A percentile compares a stretch with the other conserved stretches of the same genome.
These are phyloP conservation scores for Pezicula rhizophila DNA, from an alignment of 2,329 filamentous ascomycete species.

Conservation along the genomic window DNA sequence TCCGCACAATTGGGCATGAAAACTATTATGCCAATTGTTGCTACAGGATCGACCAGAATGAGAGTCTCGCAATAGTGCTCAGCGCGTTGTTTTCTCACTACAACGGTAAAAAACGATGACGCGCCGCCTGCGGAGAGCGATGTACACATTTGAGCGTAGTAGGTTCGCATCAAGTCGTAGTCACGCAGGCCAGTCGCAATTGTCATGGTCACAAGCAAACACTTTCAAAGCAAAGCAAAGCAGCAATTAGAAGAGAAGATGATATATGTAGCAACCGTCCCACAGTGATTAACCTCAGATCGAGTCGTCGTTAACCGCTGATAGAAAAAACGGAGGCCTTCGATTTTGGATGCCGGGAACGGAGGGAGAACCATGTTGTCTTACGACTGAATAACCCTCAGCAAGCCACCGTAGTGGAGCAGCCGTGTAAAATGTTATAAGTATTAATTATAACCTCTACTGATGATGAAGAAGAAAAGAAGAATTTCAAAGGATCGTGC, in stretches of 20 bases:
- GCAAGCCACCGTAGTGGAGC: slow-evolving; percentile 35
- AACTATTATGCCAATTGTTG: too few species aligned
- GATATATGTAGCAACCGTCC: slow-evolving; percentile 33
- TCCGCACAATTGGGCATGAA: too few species aligned
- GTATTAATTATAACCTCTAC: slow-evolving; percentile 32
- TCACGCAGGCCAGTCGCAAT: too few species aligned
- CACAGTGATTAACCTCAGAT: slow-evolving; percentile 34
- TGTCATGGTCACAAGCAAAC: too few species aligned
- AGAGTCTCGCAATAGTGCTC: too few species aligned
- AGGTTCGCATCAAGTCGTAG: too few species aligned
- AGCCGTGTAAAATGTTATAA: slow-evolving; percentile 29
- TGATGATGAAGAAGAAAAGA: slow-evolving; percentile 25
- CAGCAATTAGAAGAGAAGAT: not conserved
- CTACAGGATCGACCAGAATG: too few species aligned
- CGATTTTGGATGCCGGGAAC: slow-evolving; percentile 36
- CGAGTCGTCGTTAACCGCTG: slow-evolving; percentile 30
- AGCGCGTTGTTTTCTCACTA: too few species aligned
- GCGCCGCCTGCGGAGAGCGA: too few species aligned
- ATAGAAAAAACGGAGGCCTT: slow-evolving; percentile 35
- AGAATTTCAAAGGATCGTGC: not conserved
- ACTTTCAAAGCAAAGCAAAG: too few species aligned
- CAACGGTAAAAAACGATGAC: too few species aligned
- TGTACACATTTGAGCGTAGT: too few species aligned
- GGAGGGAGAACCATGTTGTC: slow-evolving; percentile 31
- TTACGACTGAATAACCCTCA: slow-evolving; percentile 29